A percentile compares a stretch with the other conserved stretches of the same genome.
Conservation (phyloP, 148 eudicot species). For the Fagopyrum homotropicum region DNA sequence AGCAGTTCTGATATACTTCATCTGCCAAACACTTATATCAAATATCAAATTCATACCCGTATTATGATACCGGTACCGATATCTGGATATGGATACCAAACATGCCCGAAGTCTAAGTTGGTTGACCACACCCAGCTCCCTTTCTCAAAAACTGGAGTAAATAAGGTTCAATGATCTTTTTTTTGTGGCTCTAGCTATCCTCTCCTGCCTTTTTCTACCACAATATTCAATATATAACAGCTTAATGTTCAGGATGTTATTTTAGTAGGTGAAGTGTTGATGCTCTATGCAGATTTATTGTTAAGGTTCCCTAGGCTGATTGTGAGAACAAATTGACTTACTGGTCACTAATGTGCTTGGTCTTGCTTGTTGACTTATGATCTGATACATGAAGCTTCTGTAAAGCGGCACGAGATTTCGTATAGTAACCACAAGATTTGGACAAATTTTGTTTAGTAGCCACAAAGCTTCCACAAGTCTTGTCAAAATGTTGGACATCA, state of each 20-base stretch:
- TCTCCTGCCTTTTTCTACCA: background rate
- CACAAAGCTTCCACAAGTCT: too few relatives aligned
- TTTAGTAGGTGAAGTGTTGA: background rate
- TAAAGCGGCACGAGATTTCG: background rate
- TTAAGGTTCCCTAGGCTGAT: background rate
- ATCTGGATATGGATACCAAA: too few relatives aligned
- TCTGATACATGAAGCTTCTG: background rate
- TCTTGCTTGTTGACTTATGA: background rate
- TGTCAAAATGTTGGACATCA: too few relatives aligned
- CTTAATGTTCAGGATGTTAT: background rate
- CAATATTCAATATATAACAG: background rate
- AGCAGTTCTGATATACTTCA: too few relatives aligned
- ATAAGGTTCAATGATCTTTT: background rate
- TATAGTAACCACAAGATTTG: too few relatives aligned
- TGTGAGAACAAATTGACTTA: background rate
- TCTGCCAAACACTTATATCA: too few relatives aligned
- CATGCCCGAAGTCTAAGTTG: background rate
- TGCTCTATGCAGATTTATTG: background rate
- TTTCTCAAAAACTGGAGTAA: background rate
- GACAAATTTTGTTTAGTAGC: too few relatives aligned
- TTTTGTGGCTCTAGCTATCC: background rate
- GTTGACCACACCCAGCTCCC: background rate
- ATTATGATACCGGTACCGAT: too few relatives aligned
- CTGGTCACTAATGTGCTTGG: background rate
- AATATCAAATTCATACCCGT: too few relatives aligned